Conservation (phyloP, 192 early-diverging fungal species). For the Umbelopsis sp. region DNA sequence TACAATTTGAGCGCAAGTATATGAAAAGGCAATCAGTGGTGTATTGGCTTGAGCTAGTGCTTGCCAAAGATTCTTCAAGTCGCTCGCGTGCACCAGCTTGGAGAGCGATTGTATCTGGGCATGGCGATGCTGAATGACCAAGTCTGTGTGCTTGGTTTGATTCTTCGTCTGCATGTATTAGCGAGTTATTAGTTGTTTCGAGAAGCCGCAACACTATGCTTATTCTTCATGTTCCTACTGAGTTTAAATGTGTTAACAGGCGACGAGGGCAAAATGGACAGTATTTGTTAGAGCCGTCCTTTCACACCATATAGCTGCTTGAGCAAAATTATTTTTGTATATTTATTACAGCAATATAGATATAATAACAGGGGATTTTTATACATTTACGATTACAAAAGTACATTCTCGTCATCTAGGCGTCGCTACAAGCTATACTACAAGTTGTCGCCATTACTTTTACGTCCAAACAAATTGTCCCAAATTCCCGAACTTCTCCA, state of each 20-base stretch:
- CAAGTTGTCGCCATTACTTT: not conserved
- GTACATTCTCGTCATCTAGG: not conserved
- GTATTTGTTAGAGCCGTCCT: too few species aligned
- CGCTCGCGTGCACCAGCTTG: not conserved
- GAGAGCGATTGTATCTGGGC: slow-evolving; percentile 8
- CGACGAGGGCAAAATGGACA: too few species aligned
- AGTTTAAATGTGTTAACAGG: not conserved
- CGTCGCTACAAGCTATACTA: not conserved
- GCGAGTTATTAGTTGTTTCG: not conserved
- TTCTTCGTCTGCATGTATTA: not conserved
- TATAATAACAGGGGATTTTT: too few species aligned
- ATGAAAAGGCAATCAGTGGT: slow-evolving; percentile 2
- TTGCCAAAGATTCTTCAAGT: not conserved
- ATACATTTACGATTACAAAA: too few species aligned
- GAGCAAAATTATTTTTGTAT: too few species aligned
- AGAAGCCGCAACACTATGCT: not conserved
- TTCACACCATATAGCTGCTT: too few species aligned
- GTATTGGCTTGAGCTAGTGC: not conserved
- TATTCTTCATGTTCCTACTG: not conserved
- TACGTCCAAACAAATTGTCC: slow-evolving; percentile 12
- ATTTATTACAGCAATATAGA: too few species aligned
- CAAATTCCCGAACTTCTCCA: slow-evolving; percentile 9
- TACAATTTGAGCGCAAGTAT: slow-evolving; percentile 1
- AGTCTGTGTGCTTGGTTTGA: not conserved
- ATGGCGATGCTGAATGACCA: slow-evolving; percentile 17